Conservation (phyloP, 2,329 filamentous ascomycete species). For the Huntiella decipiens region DNA sequence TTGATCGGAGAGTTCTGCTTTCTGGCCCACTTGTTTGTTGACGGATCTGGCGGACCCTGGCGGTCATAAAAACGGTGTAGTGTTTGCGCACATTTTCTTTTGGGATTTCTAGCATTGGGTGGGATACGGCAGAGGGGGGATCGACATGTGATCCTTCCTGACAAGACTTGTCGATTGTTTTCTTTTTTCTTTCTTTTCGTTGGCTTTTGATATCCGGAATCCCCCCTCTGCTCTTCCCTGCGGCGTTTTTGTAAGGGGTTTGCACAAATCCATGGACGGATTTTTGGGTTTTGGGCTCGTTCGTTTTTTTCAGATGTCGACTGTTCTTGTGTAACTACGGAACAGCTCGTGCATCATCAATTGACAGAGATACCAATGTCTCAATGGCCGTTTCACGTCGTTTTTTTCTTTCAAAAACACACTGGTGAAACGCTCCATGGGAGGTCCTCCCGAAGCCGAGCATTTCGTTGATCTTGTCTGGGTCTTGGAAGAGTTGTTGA, state of each 20-base stretch:
- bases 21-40: no score
- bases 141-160: slow-evolving; percentile 1
- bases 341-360: slow-evolving; percentile 9
- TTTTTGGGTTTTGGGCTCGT: slow-evolving; percentile 1
- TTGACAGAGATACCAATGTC: slow-evolving; percentile 28
- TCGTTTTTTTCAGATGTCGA: slow-evolving; percentile 2
- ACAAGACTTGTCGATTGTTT: background rate
- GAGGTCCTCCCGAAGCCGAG: slow-evolving; percentile 50
- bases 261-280: slow-evolving; percentile 1
- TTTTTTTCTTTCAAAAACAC: slow-evolving; percentile 13
- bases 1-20: background rate
- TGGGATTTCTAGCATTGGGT: background rate
- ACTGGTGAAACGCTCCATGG: slow-evolving; percentile 55
- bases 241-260: slow-evolving; percentile 13
- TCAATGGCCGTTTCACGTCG: slow-evolving; percentile 56
- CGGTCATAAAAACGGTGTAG: slow-evolving; percentile 5
- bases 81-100: background rate
- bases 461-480: background rate
- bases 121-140: slow-evolving; percentile 3
- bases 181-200: slow-evolving; percentile 4
- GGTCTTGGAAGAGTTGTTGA: no score
- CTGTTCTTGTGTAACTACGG: background rate
- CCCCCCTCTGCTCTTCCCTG: slow-evolving; percentile 2
- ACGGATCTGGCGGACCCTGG: background rate
- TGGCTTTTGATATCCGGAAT: background rate